These are phyloP conservation scores for Phaeophleospora eucalypticola DNA, from an alignment of 2,329 filamentous ascomycete species.

Conservation along the genomic window DNA sequence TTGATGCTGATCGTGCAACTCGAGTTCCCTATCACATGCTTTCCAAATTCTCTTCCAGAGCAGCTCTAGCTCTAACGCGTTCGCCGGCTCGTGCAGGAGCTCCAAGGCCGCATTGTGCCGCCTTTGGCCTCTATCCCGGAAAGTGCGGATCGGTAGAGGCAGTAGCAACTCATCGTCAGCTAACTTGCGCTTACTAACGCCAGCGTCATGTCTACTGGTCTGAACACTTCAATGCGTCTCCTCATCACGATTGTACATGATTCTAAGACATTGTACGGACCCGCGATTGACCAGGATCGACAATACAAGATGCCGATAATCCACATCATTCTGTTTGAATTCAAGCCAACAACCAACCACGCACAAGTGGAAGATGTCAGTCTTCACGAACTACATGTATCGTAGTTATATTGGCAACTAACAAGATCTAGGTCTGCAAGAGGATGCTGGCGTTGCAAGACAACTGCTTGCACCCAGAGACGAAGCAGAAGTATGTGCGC, in stretches of 20 bases:
- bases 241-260: too few relatives aligned
- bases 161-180: background rate
- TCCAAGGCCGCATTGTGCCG: too few relatives aligned
- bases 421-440: constrained; percentile 46
- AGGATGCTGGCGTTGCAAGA: constrained; percentile 56
- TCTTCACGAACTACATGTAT: constrained; percentile 9
- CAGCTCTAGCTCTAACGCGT: too few relatives aligned
- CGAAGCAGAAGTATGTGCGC: constrained; percentile 58
- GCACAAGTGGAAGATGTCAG: constrained; percentile 55
- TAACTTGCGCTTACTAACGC: background rate
- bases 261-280: too few relatives aligned
- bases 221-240: too few relatives aligned
- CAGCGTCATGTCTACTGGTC: background rate
- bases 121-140: too few relatives aligned
- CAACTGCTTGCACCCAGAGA: constrained; percentile 57
- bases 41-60: too few relatives aligned
- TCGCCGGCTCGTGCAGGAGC: too few relatives aligned
- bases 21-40: too few relatives aligned
- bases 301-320: constrained; percentile 61
- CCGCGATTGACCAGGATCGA: too few relatives aligned
- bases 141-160: too few relatives aligned
- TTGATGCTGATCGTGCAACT: too few relatives aligned
- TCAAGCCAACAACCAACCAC: constrained; percentile 50
- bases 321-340: constrained; percentile 67
- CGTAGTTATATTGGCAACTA: background rate